Base-by-base conservation (phyloP, 345 rosid species). In the Heritiera littoralis region DNA sequence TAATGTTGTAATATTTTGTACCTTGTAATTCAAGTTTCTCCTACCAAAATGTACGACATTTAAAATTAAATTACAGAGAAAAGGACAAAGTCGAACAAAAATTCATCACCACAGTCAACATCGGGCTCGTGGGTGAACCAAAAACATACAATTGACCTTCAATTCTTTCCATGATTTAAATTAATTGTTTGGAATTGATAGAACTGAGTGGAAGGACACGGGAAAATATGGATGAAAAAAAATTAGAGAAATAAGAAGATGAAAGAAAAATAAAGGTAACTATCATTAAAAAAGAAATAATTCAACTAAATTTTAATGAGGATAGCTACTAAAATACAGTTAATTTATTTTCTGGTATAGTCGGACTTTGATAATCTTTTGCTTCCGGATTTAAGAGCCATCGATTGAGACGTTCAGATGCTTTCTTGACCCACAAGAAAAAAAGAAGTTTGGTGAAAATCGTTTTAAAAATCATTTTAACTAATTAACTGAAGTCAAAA, bases 341-440 rank as follows among this genome's bases (percentile, higher is more conserved):
- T 38, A 13, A 6, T 14, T 55, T 55, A 55, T 17, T 55, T 51
- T 49, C 51, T 4, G 23, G 66, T 23, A 14, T 10, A 15, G 2
- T 20, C 2, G 59, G 68, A 55, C 67, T 71, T 63, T 17, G 35
- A 1, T 48, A 10, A n/a, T 17, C 70, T 51, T 78, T 80, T 9
- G 67, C 77, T 0, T 77, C 14, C 1, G 46, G 77, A 11, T 41
- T 54, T 52, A 43, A 30, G 7, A 66, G 46, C 84, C 80, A 79
- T 9, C 28, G 77, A 60, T 79, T 59, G 9, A 84, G 76, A 30
- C 82, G 78, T 41, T 76, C 77, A 6, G 58, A 72, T 32, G 86
- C 86, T 14, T 65, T 81, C 4, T 52, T 63, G 1, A 63, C 66
- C 66, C 30, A 7, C 14, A 60, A 14, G 5, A 51, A 12, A 13